phyloP scores from a whole-genome alignment of 805 yeast species.

The Saccharomycopsis capsularis region DNA sequence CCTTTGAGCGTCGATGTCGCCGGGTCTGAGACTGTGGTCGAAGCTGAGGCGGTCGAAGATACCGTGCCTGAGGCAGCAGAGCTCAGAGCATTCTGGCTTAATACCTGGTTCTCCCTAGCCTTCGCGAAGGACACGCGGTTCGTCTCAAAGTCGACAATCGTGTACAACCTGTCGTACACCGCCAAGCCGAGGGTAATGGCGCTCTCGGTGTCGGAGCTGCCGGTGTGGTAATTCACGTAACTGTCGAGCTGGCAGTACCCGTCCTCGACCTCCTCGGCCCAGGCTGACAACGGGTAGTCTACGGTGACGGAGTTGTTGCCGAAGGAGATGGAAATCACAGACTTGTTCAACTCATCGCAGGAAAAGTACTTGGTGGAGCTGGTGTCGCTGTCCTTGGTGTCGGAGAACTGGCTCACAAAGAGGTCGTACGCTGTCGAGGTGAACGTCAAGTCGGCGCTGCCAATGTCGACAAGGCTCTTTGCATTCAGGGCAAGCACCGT shows the following conservation, averaged over 20 bases:
- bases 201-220: not conserved
- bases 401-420: not conserved
- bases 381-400: not conserved
- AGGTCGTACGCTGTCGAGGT: not conserved
- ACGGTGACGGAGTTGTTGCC: not conserved
- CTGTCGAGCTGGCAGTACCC: not conserved
- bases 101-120: not conserved
- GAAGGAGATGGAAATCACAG: not conserved
- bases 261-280: not conserved
- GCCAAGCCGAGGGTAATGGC: not conserved
- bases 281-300: not conserved
- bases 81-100: not conserved
- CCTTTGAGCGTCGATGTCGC: too few species aligned
- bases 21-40: not conserved
- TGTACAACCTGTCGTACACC: not conserved
- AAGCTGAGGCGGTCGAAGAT: not conserved
- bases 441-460: not conserved
- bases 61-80: not conserved
- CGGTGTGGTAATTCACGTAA: not conserved
- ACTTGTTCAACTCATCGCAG: not conserved
- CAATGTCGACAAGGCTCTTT: not conserved
- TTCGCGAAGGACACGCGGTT: not conserved
- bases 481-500: not conserved
- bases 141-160: not conserved
- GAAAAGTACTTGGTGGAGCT: not conserved